Evolutionary conservation across 2,329 filamentous ascomycete genomes (phyloP).

Genomic region (Cercospora beticola): DNA sequence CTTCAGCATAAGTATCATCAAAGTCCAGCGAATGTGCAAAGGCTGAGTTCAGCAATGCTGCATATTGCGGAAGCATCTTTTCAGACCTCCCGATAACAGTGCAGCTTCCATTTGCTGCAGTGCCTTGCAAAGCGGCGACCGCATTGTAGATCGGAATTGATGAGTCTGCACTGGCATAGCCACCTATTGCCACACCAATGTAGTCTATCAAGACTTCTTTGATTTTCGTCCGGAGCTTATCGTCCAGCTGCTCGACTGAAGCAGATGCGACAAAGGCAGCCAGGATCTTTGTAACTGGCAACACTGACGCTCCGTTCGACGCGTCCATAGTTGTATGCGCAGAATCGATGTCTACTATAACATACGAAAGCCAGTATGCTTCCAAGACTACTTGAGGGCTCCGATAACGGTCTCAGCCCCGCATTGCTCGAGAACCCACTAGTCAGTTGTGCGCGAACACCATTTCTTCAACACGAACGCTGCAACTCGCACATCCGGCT

Average conservation of each 20-base stretch:
- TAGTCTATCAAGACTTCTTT: slow-evolving; percentile 38
- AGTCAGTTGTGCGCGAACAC: background rate
- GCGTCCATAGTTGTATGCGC: background rate
- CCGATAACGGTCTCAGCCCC: background rate
- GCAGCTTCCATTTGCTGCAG: slow-evolving; percentile 27
- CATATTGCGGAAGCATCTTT: slow-evolving; percentile 42
- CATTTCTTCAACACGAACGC: background rate
- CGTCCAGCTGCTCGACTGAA: slow-evolving; percentile 23
- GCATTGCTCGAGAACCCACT: background rate
- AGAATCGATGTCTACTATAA: background rate
- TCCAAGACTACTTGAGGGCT: background rate
- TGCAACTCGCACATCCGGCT: background rate
- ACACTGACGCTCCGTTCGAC: background rate
- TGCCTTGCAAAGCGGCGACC: slow-evolving; percentile 31
- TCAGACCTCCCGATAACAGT: slow-evolving; percentile 41
- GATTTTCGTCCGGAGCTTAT: slow-evolving; percentile 28
- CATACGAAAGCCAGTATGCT: background rate
- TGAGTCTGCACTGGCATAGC: slow-evolving; percentile 30
- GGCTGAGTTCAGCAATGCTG: slow-evolving; percentile 45
- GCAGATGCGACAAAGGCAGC: slow-evolving; percentile 31
- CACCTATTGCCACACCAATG: slow-evolving; percentile 33
- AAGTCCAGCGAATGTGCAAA: slow-evolving; percentile 49
- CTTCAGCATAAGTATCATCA: slow-evolving; percentile 47
- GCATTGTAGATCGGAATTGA: slow-evolving; percentile 32
- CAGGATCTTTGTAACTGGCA: slow-evolving; percentile 32